Evolutionary conservation across 208 protist genomes (phyloP).

Genomic region (Crithidia sp.): DNA sequence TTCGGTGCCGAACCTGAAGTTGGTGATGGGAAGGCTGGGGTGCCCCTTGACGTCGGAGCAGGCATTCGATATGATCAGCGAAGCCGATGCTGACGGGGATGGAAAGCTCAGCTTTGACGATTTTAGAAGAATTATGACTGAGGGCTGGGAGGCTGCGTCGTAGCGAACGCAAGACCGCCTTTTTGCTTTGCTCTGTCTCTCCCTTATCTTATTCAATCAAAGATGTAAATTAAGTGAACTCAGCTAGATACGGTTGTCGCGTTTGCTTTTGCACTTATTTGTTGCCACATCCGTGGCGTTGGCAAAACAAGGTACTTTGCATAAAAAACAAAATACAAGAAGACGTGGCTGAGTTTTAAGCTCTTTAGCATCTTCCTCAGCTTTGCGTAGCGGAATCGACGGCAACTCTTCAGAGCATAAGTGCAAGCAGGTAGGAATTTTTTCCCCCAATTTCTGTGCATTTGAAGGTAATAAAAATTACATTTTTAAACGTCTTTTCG

Average conservation of each 20-base stretch:
- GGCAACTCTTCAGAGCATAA: too few relatives aligned
- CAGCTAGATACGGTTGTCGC: not conserved
- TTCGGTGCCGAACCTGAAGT: slow-evolving; percentile 86
- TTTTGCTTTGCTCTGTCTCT: not conserved
- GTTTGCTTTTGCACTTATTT: not conserved
- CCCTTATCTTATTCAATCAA: slow-evolving; percentile 1
- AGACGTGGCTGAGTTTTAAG: too few relatives aligned
- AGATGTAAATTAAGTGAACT: not conserved
- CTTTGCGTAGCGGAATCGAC: too few relatives aligned
- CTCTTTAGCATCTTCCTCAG: too few relatives aligned
- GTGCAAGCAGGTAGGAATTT: too few relatives aligned
- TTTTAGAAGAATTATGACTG: slow-evolving; percentile 85
- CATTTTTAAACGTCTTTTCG: too few relatives aligned
- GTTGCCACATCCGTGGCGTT: not conserved
- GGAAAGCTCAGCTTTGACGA: slow-evolving; percentile 90
- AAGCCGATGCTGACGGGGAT: slow-evolving; percentile 90
- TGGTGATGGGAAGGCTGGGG: slow-evolving; percentile 94
- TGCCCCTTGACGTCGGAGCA: slow-evolving; percentile 92
- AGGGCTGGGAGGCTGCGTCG: slow-evolving; percentile 32
- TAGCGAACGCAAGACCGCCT: not conserved
- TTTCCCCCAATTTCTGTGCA: too few relatives aligned
- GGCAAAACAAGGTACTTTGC: too few relatives aligned
- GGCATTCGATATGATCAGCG: slow-evolving; percentile 93
- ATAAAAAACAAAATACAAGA: too few relatives aligned
- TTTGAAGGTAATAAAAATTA: too few relatives aligned